phyloP scores from a whole-genome alignment of 805 yeast species.

The Saccharomycopsis javanensis region DNA sequence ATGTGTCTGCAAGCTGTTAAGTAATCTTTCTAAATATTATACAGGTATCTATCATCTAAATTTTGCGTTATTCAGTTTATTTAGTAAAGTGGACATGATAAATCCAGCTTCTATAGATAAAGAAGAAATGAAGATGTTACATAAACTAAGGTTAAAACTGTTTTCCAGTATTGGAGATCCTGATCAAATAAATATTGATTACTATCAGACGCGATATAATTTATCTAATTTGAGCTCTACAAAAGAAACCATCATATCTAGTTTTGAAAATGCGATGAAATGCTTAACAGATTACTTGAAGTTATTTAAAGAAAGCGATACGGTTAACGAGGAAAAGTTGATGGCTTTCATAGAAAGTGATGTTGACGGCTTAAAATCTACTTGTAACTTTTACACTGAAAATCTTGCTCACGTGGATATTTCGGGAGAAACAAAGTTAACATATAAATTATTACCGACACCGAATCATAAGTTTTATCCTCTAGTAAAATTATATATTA shows the following conservation, averaged over 20 bases:
- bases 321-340: not conserved
- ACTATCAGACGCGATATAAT: not conserved
- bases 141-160: not conserved
- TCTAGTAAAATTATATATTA: not conserved
- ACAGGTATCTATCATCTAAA: not conserved
- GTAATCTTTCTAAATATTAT: not conserved
- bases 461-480: not conserved
- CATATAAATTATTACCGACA: not conserved
- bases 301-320: not conserved
- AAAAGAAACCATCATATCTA: not conserved
- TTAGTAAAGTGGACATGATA: not conserved
- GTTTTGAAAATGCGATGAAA: not conserved
- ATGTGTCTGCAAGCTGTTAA: not conserved
- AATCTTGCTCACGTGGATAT: not conserved
- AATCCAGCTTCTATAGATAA: not conserved
- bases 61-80: not conserved
- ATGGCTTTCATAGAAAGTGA: not conserved
- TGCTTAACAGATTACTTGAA: not conserved
- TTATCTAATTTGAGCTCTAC: not conserved
- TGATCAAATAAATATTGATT: not conserved
- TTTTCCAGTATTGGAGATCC: not conserved
- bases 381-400: not conserved
- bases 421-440: not conserved
- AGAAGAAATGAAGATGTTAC: not conserved
- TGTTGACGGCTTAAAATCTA: not conserved